Percentiles rank a stretch among this genome's conserved stretches.
Conservation (phyloP, 331 rosid species). For the Pyrus hybrid region DNA sequence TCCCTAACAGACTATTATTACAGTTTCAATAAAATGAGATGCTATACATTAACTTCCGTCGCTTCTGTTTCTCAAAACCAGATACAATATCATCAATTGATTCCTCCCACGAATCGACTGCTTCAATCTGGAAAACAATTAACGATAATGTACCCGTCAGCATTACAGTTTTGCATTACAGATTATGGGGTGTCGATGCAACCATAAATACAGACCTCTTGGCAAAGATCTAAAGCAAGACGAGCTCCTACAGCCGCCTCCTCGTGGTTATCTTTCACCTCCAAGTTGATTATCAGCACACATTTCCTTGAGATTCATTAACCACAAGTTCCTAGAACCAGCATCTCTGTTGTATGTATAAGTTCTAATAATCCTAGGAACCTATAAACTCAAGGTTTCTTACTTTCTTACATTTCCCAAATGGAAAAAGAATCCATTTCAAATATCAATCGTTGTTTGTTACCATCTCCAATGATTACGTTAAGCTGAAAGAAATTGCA, state of each 20-base stretch:
- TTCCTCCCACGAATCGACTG: constrained; percentile 83
- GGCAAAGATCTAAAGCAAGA: constrained; percentile 71
- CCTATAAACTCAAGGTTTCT: too few species aligned
- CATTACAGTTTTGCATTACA: background rate
- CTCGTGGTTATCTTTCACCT: constrained; percentile 96
- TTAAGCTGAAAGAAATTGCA: too few species aligned
- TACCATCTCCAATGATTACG: too few species aligned
- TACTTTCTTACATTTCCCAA: too few species aligned
- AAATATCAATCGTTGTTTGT: too few species aligned
- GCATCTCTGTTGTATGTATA: too few species aligned
- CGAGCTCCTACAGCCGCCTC: constrained; percentile 91
- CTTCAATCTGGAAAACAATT: constrained; percentile 50
- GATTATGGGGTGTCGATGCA: background rate
- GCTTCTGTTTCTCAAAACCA: constrained; percentile 66
- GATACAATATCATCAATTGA: constrained; percentile 60
- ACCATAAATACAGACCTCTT: constrained; percentile 42
- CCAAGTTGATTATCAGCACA: constrained; percentile 77
- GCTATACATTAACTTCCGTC: constrained; percentile 72
- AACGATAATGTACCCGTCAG: background rate
- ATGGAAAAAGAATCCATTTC: too few species aligned
- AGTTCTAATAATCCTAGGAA: too few species aligned
- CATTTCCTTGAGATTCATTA: too few species aligned
- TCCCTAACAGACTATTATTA: too few species aligned
- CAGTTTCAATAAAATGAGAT: constrained; percentile 82
- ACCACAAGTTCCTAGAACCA: too few species aligned